Percentiles rank a stretch among this genome's conserved stretches.
Conservation (phyloP, 2,329 filamentous ascomycete species). For the Diaporthe nobilis region DNA sequence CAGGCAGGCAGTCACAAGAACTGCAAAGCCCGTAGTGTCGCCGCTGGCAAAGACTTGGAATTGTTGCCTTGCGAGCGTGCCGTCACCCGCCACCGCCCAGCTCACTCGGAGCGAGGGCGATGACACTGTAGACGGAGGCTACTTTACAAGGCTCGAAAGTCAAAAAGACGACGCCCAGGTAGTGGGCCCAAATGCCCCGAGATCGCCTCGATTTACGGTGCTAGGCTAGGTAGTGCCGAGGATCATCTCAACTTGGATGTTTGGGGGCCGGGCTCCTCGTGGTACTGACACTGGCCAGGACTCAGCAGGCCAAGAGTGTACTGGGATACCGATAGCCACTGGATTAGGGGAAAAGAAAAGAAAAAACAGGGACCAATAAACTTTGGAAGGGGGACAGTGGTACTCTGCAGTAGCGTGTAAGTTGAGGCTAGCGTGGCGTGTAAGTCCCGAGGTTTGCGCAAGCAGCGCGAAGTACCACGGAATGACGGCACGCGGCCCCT, state of each 20-base stretch:
- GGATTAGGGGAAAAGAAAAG: neutral
- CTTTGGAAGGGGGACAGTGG: neutral
- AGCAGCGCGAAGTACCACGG: constrained; percentile 17
- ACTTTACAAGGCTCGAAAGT: neutral
- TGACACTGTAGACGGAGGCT: constrained; percentile 28
- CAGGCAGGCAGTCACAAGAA: constrained; percentile 5
- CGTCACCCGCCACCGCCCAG: neutral
- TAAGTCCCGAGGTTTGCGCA: constrained; percentile 6
- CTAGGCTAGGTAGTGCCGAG: constrained; percentile 12
- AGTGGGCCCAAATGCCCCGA: neutral
- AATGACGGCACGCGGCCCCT: constrained; percentile 27
- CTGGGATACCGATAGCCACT: too few relatives aligned
- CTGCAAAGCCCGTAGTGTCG: neutral
- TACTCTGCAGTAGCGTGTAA: constrained; percentile 4
- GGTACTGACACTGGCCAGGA: neutral
- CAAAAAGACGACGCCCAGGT: neutral
- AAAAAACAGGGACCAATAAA: neutral
- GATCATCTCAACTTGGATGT: neutral
- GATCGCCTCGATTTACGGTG: constrained; percentile 7
- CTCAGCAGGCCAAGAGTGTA: neutral
- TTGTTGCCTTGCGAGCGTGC: constrained; percentile 7
- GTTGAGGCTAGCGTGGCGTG: neutral
- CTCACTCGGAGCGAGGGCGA: neutral
- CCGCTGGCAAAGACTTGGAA: neutral
- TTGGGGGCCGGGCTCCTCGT: neutral